A percentile compares a stretch with the other conserved stretches of the same genome.
Evolutionary conservation across 2,329 filamentous ascomycete genomes (phyloP).

Genomic region (Diaporthe velutina): DNA sequence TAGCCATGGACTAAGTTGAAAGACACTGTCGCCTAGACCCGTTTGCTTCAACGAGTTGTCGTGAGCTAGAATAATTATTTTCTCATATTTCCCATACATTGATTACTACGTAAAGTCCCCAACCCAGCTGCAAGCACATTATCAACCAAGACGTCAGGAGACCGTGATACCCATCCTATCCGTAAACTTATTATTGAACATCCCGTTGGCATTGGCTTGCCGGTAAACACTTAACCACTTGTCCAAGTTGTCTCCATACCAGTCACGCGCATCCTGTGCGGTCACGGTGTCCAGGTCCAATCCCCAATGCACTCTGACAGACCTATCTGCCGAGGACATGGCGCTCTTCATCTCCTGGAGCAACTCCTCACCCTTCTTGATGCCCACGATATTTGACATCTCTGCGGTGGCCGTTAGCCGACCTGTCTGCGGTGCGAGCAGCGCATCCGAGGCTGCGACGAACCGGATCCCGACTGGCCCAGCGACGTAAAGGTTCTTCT

Average conservation of each 20-base stretch:
- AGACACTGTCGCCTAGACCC: not conserved
- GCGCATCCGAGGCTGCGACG: constrained; percentile 41
- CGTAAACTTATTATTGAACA: constrained; percentile 47
- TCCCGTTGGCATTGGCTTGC: constrained; percentile 43
- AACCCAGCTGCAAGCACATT: not conserved
- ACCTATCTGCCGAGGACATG: constrained; percentile 38
- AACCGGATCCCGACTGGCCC: constrained; percentile 46
- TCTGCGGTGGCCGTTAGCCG: constrained; percentile 45
- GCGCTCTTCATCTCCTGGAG: constrained; percentile 41
- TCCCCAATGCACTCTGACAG: constrained; percentile 45
- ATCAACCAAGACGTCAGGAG: not conserved
- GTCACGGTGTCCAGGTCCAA: constrained; percentile 44
- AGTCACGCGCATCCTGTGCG: constrained; percentile 42
- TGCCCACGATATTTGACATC: constrained; percentile 43
- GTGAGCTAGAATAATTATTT: not conserved
- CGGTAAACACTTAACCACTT: constrained; percentile 43
- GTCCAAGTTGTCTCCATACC: constrained; percentile 42
- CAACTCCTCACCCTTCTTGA: constrained; percentile 40
- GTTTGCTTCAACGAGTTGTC: not conserved
- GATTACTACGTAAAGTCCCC: not conserved
- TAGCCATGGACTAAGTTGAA: too few species aligned
- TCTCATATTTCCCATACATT: too few species aligned
- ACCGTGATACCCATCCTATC: constrained; percentile 40
- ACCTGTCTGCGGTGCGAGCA: constrained; percentile 44
- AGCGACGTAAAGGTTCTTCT: constrained; percentile 43